Conservation (phyloP, 257 asterid species). For the Leptodermis oblonga region DNA sequence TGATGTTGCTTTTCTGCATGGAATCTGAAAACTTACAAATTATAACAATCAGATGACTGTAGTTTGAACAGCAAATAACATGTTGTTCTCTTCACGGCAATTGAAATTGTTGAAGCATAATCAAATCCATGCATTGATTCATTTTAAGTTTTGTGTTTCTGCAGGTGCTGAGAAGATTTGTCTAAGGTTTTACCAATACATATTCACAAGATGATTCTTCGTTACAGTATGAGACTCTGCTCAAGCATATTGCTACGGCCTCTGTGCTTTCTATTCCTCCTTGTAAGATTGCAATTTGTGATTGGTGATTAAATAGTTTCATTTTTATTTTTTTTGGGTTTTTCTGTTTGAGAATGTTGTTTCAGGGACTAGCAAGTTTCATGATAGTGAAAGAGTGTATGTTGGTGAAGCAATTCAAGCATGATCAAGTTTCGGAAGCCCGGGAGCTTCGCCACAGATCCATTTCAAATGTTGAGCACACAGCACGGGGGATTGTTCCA, state of each 20-base stretch:
- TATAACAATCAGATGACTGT: not conserved
- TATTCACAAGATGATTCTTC: slow-evolving; percentile 3
- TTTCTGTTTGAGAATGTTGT: too few relatives aligned
- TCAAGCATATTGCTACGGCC: slow-evolving; percentile 5
- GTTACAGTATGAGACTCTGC: slow-evolving; percentile 11
- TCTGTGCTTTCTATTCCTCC: slow-evolving; percentile 18
- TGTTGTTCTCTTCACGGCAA: too few relatives aligned
- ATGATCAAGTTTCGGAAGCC: not conserved
- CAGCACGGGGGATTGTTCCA: slow-evolving; percentile 16
- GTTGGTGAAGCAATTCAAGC: slow-evolving; percentile 10
- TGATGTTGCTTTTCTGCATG: not conserved
- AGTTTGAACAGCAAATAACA: too few relatives aligned
- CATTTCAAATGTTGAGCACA: slow-evolving; percentile 12
- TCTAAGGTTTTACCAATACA: not conserved
- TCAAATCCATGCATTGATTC: too few relatives aligned
- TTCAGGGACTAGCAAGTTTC: slow-evolving; percentile 21
- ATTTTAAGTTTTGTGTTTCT: too few relatives aligned
- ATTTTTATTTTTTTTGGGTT: not conserved
- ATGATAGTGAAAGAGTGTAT: not conserved
- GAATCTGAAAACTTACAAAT: not conserved
- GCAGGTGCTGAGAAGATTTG: too few relatives aligned
- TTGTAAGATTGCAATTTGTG: not conserved
- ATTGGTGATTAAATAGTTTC: not conserved
- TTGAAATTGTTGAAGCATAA: too few relatives aligned
- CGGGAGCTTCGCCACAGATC: slow-evolving; percentile 3